These are phyloP conservation scores for Strigomonas culicis DNA, from an alignment of 208 protist genomes.

Conservation along the genomic window DNA sequence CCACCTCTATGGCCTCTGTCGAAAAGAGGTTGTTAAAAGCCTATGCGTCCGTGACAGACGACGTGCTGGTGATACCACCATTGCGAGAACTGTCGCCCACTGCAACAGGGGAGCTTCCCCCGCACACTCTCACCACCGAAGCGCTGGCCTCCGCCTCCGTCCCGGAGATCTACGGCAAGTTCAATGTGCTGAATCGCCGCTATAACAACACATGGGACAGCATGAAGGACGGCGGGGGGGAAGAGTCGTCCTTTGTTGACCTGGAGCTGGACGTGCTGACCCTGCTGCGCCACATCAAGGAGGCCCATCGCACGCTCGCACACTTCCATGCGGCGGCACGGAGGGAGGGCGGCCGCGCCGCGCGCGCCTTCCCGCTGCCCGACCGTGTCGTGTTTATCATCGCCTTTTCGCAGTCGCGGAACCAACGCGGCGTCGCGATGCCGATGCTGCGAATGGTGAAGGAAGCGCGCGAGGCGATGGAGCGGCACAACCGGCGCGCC, in stretches of 20 bases:
- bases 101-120: too few species aligned
- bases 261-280: neutral
- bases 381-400: conserved; percentile 41
- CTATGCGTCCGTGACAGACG: neutral
- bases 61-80: neutral
- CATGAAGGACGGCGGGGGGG: neutral
- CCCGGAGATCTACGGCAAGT: neutral
- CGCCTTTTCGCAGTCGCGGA: conserved; percentile 44
- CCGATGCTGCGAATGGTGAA: conserved; percentile 18
- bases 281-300: neutral
- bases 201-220: conserved; percentile 10
- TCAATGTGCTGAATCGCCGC: conserved; percentile 5
- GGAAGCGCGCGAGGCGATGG: conserved; percentile 1
- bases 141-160: neutral
- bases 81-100: neutral
- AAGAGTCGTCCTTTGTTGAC: conserved; percentile 3
- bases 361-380: conserved; percentile 3
- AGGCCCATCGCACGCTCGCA: neutral
- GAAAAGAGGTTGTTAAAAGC: neutral
- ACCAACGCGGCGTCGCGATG: conserved; percentile 28
- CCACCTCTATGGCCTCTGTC: neutral
- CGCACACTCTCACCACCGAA: neutral
- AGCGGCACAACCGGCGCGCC: neutral
- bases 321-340: neutral
- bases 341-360: neutral